Conservation (phyloP, 2,329 filamentous ascomycete genomes). For the Sarocladium brachiariae region DNA sequence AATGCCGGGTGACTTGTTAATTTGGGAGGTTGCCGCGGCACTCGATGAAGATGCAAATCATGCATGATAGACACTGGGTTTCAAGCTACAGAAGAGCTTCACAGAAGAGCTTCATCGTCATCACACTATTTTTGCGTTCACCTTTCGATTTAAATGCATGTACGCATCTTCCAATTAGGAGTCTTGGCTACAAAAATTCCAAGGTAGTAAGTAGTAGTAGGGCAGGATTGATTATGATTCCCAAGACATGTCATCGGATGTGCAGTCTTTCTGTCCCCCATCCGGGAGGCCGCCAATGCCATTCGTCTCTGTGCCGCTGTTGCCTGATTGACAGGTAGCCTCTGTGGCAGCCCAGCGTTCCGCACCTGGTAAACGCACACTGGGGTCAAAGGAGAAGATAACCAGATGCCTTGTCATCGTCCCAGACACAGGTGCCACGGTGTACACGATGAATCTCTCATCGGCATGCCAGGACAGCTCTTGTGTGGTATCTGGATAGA, state of each 20-base stretch:
- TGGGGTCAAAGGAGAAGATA: conserved; percentile 25
- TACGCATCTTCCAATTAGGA: too few species aligned
- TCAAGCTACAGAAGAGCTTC: too few species aligned
- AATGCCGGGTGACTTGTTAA: too few species aligned
- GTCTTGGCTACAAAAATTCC: too few species aligned
- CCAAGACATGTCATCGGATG: not conserved
- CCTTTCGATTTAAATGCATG: too few species aligned
- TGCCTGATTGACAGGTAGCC: too few species aligned
- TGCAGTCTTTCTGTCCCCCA: not conserved
- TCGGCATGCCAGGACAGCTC: conserved; percentile 5
- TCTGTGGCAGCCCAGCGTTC: conserved; percentile 11
- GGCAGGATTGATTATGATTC: not conserved
- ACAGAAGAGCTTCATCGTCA: too few species aligned
- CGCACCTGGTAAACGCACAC: conserved; percentile 14
- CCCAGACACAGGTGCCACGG: conserved; percentile 8
- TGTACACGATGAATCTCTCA: conserved; percentile 8
- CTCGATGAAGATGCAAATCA: too few species aligned
- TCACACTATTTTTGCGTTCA: too few species aligned
- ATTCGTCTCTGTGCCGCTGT: not conserved
- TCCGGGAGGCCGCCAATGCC: conserved; percentile 3
- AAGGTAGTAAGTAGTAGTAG: too few species aligned
- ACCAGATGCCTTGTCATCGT: conserved; percentile 12
- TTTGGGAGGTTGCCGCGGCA: too few species aligned
- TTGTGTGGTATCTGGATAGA: conserved; percentile 1
- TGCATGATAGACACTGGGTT: too few species aligned